Evolutionary conservation across 805 yeast species (phyloP).

Genomic region (Zygotorulaspora sp.): DNA sequence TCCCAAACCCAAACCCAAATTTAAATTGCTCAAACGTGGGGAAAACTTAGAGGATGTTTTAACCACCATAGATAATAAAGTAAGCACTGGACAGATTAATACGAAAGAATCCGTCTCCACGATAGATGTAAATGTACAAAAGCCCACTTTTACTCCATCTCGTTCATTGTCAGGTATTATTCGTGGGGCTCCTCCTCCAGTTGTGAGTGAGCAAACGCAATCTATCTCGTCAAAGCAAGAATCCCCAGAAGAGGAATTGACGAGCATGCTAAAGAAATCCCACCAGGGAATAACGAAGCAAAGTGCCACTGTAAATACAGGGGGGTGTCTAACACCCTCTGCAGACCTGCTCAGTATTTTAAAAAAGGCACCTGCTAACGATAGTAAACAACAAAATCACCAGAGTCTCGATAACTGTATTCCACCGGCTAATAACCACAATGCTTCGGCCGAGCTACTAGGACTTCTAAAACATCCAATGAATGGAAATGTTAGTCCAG

Average conservation of each 20-base stretch:
- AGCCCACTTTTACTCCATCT: conserved; percentile 20
- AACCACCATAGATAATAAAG: conserved; percentile 4
- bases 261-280: conserved; percentile 13
- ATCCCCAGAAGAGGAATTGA: conserved; percentile 15
- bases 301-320: neutral
- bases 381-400: neutral
- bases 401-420: neutral
- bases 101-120: neutral
- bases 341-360: conserved; percentile 9
- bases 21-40: conserved; percentile 38
- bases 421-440: conserved; percentile 1
- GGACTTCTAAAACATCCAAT: conserved; percentile 20
- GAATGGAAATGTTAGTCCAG: conserved; percentile 1
- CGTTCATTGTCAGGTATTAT: conserved; percentile 3
- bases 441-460: conserved; percentile 21
- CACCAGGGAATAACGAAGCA: neutral
- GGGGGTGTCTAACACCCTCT: conserved; percentile 5
- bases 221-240: neutral
- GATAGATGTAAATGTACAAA: conserved; percentile 15
- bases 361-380: conserved; percentile 3
- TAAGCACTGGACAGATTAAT: neutral
- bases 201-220: neutral
- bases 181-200: conserved; percentile 5
- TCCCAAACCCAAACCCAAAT: conserved; percentile 29
- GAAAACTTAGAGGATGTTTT: conserved; percentile 29